These are phyloP conservation scores for Tephrocybe sp. DNA, from an alignment of 768 basidiomycete species.

Conservation along the genomic window DNA sequence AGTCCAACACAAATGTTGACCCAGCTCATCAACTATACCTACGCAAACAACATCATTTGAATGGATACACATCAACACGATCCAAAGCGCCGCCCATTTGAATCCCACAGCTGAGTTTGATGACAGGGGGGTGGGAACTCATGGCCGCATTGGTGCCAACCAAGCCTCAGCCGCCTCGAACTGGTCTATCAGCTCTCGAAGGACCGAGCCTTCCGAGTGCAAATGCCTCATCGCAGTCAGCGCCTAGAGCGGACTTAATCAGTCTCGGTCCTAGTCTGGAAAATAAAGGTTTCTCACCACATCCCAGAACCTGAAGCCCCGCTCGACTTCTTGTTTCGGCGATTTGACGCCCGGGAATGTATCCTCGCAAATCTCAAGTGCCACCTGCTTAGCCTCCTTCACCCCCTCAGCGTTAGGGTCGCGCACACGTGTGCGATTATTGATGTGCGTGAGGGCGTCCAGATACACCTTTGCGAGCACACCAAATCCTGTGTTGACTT, in stretches of 20 bases:
- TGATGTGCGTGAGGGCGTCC: conserved; percentile 87
- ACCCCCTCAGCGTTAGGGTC: conserved; percentile 80
- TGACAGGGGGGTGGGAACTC: conserved; percentile 22
- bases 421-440: conserved; percentile 72
- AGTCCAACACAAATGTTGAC: conserved; percentile 10
- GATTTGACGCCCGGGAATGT: conserved; percentile 90
- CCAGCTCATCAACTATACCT: conserved; percentile 11
- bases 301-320: conserved; percentile 99
- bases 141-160: conserved; percentile 89
- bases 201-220: conserved; percentile 76
- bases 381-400: conserved; percentile 78
- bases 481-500: conserved; percentile 97
- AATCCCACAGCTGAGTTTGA: conserved; percentile 1
- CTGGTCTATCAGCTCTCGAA: conserved; percentile 87
- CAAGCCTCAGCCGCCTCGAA: conserved; percentile 96
- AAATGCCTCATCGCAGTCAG: conserved; percentile 88
- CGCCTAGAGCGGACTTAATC: conserved; percentile 44
- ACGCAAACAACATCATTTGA: conserved; percentile 15
- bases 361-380: conserved; percentile 89
- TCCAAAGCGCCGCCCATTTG: neutral
- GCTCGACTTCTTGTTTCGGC: conserved; percentile 86
- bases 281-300: conserved; percentile 58
- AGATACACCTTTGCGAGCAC: conserved; percentile 96
- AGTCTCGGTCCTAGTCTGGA: neutral
- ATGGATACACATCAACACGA: conserved; percentile 16